phyloP scores from a whole-genome alignment of 371 early-diverging fungal genomes.

The Polyrhizophydium stewartii region DNA sequence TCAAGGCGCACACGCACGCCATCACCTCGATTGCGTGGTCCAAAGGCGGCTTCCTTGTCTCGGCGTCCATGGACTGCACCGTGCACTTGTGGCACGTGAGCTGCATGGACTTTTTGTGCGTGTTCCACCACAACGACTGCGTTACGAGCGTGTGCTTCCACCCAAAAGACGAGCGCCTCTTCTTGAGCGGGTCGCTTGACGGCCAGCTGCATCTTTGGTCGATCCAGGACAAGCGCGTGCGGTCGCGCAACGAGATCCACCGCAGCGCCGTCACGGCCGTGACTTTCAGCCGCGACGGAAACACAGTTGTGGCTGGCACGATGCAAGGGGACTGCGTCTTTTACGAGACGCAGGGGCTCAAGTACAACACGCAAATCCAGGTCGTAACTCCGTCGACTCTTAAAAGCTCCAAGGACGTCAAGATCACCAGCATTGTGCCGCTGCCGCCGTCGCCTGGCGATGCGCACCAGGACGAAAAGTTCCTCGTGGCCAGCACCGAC shows the following conservation, averaged over 20 bases:
- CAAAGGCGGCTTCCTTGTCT: conserved; percentile 71
- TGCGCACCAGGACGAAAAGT: conserved; percentile 25
- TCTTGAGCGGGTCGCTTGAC: conserved; percentile 79
- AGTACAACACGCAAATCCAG: conserved; percentile 72
- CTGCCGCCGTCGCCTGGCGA: conserved; percentile 5
- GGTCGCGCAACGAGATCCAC: conserved; percentile 64
- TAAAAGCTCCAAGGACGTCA: conserved; percentile 48
- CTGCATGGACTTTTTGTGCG: conserved; percentile 66
- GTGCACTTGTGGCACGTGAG: conserved; percentile 85
- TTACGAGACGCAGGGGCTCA: conserved; percentile 67
- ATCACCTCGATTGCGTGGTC: conserved; percentile 85
- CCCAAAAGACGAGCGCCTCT: conserved; percentile 77
- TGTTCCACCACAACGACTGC: conserved; percentile 70
- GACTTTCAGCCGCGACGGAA: conserved; percentile 68
- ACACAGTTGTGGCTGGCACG: conserved; percentile 70
- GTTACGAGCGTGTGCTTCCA: conserved; percentile 80
- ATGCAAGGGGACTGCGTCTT: conserved; percentile 69
- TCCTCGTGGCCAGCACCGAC: conserved; percentile 78
- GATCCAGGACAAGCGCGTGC: conserved; percentile 71
- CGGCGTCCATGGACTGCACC: conserved; percentile 80
- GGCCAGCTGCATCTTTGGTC: conserved; percentile 78
- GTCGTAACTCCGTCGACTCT: conserved; percentile 53
- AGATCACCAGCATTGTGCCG: conserved; percentile 56
- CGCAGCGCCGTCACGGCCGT: conserved; percentile 61
- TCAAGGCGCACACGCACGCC: conserved; percentile 64